A percentile compares a stretch with the other conserved stretches of the same genome.
Conservation (phyloP, 140 eudicot genomes). For the Oenanthe javanica region DNA sequence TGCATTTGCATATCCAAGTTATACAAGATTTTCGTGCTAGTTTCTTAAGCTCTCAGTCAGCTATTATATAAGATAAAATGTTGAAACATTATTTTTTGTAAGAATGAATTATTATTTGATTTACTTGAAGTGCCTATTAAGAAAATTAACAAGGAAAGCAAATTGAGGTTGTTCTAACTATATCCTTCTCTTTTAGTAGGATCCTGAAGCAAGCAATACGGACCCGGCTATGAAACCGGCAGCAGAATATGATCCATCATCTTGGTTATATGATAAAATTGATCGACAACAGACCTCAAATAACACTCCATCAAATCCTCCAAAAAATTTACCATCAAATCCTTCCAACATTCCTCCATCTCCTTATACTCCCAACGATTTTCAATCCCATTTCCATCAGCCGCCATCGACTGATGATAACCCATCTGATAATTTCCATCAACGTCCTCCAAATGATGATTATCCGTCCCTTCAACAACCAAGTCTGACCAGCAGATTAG, state of each 20-base stretch:
- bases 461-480: conserved; percentile 14
- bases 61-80: neutral
- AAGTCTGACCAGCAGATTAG: conserved; percentile 18
- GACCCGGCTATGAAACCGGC: conserved; percentile 29
- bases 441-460: neutral
- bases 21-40: neutral
- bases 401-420: conserved; percentile 12
- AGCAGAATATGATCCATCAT: conserved; percentile 34
- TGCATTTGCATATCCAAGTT: neutral
- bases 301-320: conserved; percentile 31
- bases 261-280: conserved; percentile 32
- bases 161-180: conserved; percentile 1
- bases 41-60: neutral
- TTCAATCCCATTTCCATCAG: conserved; percentile 1
- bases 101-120: neutral
- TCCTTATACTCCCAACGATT: conserved; percentile 15
- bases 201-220: conserved; percentile 31
- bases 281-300: conserved; percentile 33
- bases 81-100: neutral
- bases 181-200: conserved; percentile 22
- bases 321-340: conserved; percentile 11
- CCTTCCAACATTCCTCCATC: neutral
- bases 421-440: conserved; percentile 5
- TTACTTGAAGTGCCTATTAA: neutral
- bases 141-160: neutral